phyloP scores from a whole-genome alignment of 768 basidiomycete species.

The Filobasidium wieringae region DNA sequence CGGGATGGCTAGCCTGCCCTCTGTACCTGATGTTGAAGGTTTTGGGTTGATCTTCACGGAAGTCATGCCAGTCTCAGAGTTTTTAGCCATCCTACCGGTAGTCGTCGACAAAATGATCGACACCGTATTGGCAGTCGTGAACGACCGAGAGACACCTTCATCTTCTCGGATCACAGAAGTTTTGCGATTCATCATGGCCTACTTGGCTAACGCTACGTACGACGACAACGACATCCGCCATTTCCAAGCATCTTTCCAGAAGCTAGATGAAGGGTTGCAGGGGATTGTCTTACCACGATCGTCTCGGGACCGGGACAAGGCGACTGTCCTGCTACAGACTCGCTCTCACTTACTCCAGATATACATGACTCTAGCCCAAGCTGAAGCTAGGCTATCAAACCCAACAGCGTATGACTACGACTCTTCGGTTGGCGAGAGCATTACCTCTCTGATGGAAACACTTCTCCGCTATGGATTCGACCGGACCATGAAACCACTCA shows the following conservation, averaged over 20 bases:
- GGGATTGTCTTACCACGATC: not conserved
- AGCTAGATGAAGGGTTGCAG: not conserved
- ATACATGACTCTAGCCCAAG: not conserved
- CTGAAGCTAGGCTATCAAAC: not conserved
- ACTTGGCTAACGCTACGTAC: not conserved
- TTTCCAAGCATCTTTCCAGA: not conserved
- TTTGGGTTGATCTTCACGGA: conserved; percentile 38
- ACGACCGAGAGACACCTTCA: not conserved
- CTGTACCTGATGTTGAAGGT: not conserved
- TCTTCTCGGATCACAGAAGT: not conserved
- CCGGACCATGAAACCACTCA: conserved; percentile 42
- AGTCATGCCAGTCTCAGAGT: conserved; percentile 42
- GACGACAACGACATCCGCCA: not conserved
- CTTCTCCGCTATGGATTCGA: conserved; percentile 51
- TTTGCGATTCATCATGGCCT: not conserved
- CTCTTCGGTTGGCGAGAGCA: not conserved
- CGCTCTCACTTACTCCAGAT: not conserved
- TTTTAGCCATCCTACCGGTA: conserved; percentile 40
- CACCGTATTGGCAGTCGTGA: conserved; percentile 37
- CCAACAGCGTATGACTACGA: not conserved
- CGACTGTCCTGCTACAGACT: not conserved
- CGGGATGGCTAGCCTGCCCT: conserved; percentile 1
- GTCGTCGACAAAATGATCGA: conserved; percentile 46
- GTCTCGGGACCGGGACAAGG: not conserved
- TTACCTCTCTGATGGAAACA: conserved; percentile 43